Evolutionary conservation across 2,329 filamentous ascomycete genomes (phyloP).

Genomic region (Phyllosticta citriasiana): DNA sequence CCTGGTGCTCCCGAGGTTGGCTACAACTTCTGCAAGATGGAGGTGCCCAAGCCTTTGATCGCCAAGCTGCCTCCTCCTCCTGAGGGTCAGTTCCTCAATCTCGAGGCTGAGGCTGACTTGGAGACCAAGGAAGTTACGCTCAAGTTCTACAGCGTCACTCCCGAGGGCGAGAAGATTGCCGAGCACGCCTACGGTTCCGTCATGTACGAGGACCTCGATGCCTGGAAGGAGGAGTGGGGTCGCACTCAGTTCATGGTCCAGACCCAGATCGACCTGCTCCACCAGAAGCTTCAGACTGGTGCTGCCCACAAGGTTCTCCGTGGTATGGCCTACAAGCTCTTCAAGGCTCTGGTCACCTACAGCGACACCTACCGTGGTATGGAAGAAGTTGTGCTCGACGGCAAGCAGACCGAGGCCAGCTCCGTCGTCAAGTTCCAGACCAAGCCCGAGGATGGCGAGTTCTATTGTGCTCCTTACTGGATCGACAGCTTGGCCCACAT

Average conservation of each 20-base stretch:
- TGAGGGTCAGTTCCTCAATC: conserved; percentile 49
- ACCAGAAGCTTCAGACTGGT: conserved; percentile 53
- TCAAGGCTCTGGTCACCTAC: conserved; percentile 49
- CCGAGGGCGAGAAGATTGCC: conserved; percentile 45
- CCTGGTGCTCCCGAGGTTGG: conserved; percentile 48
- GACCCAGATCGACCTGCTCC: conserved; percentile 53
- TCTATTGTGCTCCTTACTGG: conserved; percentile 50
- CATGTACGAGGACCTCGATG: conserved; percentile 48
- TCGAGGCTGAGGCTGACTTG: conserved; percentile 51
- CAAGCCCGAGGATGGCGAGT: conserved; percentile 43
- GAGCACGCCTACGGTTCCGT: conserved; percentile 56
- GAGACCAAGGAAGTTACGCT: conserved; percentile 46
- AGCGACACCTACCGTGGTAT: conserved; percentile 48
- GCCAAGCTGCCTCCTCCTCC: conserved; percentile 39
- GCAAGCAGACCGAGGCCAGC: conserved; percentile 45
- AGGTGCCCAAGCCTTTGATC: conserved; percentile 62
- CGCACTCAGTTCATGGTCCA: conserved; percentile 52
- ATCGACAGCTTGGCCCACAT: conserved; percentile 49
- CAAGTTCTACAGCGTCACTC: conserved; percentile 47
- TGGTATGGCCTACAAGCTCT: conserved; percentile 69
- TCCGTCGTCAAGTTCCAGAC: conserved; percentile 46
- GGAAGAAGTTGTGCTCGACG: conserved; percentile 49
- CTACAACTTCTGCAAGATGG: conserved; percentile 56
- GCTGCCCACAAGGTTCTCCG: conserved; percentile 63
- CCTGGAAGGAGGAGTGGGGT: conserved; percentile 56